These are phyloP conservation scores for Licmophora abbreviata DNA, from an alignment of 108 stramenopile genomes.

Conservation along the genomic window DNA sequence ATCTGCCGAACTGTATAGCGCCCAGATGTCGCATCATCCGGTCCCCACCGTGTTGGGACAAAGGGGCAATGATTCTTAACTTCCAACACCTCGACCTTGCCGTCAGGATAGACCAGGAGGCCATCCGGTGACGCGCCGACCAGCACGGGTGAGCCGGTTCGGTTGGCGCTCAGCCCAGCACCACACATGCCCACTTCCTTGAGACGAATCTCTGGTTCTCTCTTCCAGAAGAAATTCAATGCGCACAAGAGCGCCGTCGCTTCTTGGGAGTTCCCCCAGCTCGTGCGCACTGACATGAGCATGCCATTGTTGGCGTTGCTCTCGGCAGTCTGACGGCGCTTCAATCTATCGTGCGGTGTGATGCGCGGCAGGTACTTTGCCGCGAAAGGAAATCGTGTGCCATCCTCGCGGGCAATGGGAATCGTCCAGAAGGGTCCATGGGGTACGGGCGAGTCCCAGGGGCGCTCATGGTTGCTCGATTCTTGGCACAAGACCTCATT, in stretches of 20 bases:
- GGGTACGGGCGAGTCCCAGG: neutral
- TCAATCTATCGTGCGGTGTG: conserved; percentile 23
- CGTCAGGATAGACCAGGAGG: conserved; percentile 56
- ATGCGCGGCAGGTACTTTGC: conserved; percentile 52
- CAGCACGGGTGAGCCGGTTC: conserved; percentile 18
- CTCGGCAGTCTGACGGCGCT: conserved; percentile 10
- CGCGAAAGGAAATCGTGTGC: conserved; percentile 35
- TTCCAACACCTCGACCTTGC: conserved; percentile 67
- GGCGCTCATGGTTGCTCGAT: too few species aligned
- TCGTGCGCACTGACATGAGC: conserved; percentile 49
- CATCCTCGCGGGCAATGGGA: neutral
- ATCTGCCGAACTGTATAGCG: conserved; percentile 29
- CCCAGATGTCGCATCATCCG: conserved; percentile 5
- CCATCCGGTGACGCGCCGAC: conserved; percentile 84
- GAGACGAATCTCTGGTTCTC: conserved; percentile 27
- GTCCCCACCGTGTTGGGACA: conserved; percentile 9
- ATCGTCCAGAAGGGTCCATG: neutral
- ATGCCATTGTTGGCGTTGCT: conserved; percentile 6
- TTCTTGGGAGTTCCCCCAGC: conserved; percentile 83
- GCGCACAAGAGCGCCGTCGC: conserved; percentile 73
- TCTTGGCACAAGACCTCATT: conserved; percentile 38
- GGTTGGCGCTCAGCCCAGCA: conserved; percentile 40
- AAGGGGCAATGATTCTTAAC: conserved; percentile 92
- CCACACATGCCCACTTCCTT: conserved; percentile 85
- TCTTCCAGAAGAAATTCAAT: conserved; percentile 63